phyloP scores from a whole-genome alignment of 2,329 filamentous ascomycete species.

The Sporothrix brasiliensis region DNA sequence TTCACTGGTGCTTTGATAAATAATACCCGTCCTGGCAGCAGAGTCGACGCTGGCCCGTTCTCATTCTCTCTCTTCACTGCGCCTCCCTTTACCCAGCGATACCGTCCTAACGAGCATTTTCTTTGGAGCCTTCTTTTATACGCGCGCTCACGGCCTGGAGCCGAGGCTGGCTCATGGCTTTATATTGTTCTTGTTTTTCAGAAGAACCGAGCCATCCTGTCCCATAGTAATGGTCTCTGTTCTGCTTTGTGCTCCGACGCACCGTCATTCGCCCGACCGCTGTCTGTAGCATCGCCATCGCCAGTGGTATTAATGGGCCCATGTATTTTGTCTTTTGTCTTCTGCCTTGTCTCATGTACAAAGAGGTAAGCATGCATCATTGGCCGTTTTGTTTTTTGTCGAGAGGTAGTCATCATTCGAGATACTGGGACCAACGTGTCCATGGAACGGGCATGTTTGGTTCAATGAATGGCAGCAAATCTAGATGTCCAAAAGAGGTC shows the following conservation, averaged over 20 bases:
- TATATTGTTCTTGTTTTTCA: not conserved
- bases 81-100: not conserved
- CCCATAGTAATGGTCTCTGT: not conserved
- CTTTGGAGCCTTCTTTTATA: not conserved
- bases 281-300: not conserved
- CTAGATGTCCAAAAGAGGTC: not conserved
- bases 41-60: not conserved
- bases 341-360: not conserved
- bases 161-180: not conserved
- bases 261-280: not conserved
- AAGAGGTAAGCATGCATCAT: too few species aligned
- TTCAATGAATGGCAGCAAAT: not conserved
- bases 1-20: not conserved
- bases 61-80: not conserved
- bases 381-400: too few species aligned
- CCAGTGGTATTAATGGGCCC: not conserved
- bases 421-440: not conserved
- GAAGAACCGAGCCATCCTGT: conserved; percentile 10
- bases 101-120: not conserved
- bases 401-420: too few species aligned
- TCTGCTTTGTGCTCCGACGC: not conserved
- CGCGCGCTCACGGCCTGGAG: not conserved
- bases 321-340: not conserved
- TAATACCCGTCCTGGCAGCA: not conserved
- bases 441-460: conserved; percentile 19